A percentile compares a stretch with the other conserved stretches of the same genome.
phyloP scores from a whole-genome alignment of 1,284 basidiomycete genomes.

The Mycena sp. region DNA sequence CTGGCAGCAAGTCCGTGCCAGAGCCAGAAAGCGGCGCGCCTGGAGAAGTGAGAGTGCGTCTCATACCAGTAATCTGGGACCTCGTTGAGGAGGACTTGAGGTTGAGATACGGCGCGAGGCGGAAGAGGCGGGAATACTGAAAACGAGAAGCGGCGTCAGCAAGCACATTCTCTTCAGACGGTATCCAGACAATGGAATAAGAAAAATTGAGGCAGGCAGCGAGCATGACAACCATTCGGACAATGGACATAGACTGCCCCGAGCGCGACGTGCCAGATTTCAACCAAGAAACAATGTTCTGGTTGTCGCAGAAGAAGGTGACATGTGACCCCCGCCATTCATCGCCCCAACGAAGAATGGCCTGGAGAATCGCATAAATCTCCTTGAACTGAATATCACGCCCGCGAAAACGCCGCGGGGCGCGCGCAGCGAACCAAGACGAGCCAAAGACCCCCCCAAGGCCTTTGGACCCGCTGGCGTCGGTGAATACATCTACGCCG shows the following conservation, averaged over 20 bases:
- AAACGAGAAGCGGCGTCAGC: conserved; percentile 44
- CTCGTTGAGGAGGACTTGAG: conserved; percentile 34
- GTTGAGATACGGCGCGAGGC: conserved; percentile 32
- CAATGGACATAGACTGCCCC: conserved; percentile 27
- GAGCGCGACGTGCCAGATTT: conserved; percentile 30
- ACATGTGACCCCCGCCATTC: conserved; percentile 22
- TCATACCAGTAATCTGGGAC: conserved; percentile 37
- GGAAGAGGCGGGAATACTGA: conserved; percentile 39
- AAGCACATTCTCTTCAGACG: conserved; percentile 33
- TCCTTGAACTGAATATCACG: conserved; percentile 37
- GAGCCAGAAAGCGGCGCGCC: conserved; percentile 40
- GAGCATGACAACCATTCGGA: conserved; percentile 33
- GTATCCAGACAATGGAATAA: conserved; percentile 37
- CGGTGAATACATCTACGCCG: conserved; percentile 35
- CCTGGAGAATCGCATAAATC: conserved; percentile 26
- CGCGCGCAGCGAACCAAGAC: conserved; percentile 37
- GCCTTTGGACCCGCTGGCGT: conserved; percentile 42
- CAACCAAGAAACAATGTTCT: conserved; percentile 36
- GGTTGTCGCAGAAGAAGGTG: conserved; percentile 44
- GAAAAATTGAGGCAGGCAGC: conserved; percentile 36
- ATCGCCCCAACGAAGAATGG: conserved; percentile 26
- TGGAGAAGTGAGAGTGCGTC: conserved; percentile 36
- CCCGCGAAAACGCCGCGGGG: conserved; percentile 31
- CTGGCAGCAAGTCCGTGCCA: conserved; percentile 42
- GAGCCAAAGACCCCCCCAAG: conserved; percentile 33